Conservation (phyloP, 192 early-diverging fungal genomes). For the Linnemannia elongata region DNA sequence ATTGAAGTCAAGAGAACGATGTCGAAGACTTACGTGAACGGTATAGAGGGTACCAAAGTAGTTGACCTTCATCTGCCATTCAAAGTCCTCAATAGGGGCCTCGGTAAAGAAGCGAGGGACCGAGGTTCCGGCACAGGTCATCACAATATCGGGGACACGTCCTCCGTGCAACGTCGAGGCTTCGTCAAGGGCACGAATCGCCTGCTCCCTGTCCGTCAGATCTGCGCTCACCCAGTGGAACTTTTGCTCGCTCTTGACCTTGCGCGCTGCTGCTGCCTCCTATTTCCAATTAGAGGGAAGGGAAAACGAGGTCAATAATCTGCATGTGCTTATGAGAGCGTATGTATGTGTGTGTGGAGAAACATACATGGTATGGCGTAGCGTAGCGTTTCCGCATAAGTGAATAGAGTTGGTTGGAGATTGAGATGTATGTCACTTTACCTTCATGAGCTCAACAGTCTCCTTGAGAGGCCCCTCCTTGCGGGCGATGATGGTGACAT, state of each 20-base stretch:
- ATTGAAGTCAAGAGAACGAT: not conserved
- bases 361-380: no score
- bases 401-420: not conserved
- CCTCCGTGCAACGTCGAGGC: constrained; percentile 65
- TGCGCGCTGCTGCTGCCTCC: constrained; percentile 34
- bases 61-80: constrained; percentile 72
- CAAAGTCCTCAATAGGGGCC: constrained; percentile 67
- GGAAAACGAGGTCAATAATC: not conserved
- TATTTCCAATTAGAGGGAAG: not conserved
- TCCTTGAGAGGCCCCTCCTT: constrained; percentile 59
- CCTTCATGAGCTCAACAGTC: constrained; percentile 72
- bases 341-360: not conserved
- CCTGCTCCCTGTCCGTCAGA: constrained; percentile 65
- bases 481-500: constrained; percentile 78
- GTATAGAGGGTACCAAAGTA: constrained; percentile 76
- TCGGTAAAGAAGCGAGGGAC: constrained; percentile 78
- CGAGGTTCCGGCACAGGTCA: constrained; percentile 68
- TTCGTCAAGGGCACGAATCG: constrained; percentile 69
- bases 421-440: not conserved
- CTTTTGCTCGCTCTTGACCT: constrained; percentile 53
- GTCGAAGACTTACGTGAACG: constrained; percentile 66
- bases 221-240: constrained; percentile 74
- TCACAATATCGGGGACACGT: constrained; percentile 68
- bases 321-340: not conserved
- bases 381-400: not conserved